Evolutionary conservation across 2,329 filamentous ascomycete species (phyloP).

Genomic region (Microascus cirrosus): DNA sequence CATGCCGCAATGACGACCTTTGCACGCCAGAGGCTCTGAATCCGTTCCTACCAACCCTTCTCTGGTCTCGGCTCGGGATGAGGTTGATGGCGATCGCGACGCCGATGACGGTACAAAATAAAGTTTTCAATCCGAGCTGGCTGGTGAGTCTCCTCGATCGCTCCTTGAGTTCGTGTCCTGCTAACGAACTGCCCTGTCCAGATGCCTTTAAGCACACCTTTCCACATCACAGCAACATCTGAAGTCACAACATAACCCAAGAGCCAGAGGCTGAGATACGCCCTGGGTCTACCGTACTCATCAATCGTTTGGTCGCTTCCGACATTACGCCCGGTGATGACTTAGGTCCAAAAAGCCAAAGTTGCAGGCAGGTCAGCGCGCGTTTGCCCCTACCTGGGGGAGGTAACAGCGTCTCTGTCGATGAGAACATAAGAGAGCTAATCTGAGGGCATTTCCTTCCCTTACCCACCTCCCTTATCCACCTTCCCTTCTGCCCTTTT

Average conservation of each 20-base stretch:
- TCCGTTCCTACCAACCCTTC: background rate
- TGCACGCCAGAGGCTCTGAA: conserved; percentile 1
- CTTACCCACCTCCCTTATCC: background rate
- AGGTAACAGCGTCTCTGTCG: conserved; percentile 21
- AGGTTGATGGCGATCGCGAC: background rate
- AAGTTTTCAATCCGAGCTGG: conserved; percentile 46
- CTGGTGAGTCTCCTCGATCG: conserved; percentile 11
- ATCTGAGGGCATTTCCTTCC: conserved; percentile 33
- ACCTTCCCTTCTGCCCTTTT: background rate
- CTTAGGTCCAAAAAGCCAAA: conserved; percentile 45
- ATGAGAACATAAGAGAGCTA: conserved; percentile 46
- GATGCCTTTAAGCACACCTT: background rate
- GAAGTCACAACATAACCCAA: background rate
- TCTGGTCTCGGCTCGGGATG: background rate
- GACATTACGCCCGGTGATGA: conserved; percentile 33
- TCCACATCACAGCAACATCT: background rate
- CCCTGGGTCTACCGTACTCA: background rate
- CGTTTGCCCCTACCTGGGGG: background rate
- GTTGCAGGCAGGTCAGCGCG: conserved; percentile 32
- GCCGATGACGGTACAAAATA: conserved; percentile 17
- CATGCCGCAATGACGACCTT: conserved; percentile 4
- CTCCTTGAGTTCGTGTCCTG: background rate
- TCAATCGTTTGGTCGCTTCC: too few relatives aligned
- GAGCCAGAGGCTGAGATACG: background rate
- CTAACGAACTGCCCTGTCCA: background rate